Evolutionary conservation across 2,329 filamentous ascomycete genomes (phyloP).

Genomic region (Botrytis squamosa): DNA sequence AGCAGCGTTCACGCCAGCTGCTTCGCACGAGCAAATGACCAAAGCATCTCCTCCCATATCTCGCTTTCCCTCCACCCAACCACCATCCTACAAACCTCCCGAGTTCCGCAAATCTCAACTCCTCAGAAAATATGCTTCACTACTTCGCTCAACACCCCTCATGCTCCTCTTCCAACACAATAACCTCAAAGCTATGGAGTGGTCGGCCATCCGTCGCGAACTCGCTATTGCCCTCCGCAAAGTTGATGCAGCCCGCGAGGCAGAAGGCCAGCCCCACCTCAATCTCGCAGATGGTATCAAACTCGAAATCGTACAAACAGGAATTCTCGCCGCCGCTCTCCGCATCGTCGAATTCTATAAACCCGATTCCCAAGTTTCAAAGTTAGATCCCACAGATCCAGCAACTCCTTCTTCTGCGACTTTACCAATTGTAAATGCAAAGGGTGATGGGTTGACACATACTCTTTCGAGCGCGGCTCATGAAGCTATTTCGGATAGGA

Average conservation of each 20-base stretch:
- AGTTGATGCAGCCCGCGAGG: constrained; percentile 55
- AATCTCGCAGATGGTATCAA: constrained; percentile 63
- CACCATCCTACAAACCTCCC: constrained; percentile 80
- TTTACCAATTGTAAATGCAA: constrained; percentile 23
- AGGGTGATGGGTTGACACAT: constrained; percentile 49
- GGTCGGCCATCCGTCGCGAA: constrained; percentile 64
- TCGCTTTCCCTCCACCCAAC: constrained; percentile 65
- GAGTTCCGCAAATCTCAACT: constrained; percentile 91
- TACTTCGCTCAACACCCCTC: constrained; percentile 68
- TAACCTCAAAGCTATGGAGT: constrained; percentile 68
- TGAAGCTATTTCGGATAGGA: constrained; percentile 41
- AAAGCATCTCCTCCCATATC: constrained; percentile 39
- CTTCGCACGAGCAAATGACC: constrained; percentile 50
- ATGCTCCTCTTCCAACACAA: constrained; percentile 74
- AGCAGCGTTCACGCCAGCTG: constrained; percentile 48
- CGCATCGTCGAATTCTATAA: constrained; percentile 83
- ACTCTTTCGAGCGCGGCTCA: constrained; percentile 51
- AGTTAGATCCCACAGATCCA: constrained; percentile 28
- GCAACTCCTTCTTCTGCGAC: constrained; percentile 29
- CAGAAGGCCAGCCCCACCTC: constrained; percentile 44
- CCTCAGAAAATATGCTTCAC: constrained; percentile 69
- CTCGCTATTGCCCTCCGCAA: constrained; percentile 58
- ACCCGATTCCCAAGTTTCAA: constrained; percentile 43
- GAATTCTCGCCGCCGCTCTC: constrained; percentile 83
- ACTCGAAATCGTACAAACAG: constrained; percentile 81